Evolutionary conservation across 1,284 basidiomycete genomes (phyloP), one percentile per base, ranked within the genome.

Genomic region (Rhizoctonia solani): DNA sequence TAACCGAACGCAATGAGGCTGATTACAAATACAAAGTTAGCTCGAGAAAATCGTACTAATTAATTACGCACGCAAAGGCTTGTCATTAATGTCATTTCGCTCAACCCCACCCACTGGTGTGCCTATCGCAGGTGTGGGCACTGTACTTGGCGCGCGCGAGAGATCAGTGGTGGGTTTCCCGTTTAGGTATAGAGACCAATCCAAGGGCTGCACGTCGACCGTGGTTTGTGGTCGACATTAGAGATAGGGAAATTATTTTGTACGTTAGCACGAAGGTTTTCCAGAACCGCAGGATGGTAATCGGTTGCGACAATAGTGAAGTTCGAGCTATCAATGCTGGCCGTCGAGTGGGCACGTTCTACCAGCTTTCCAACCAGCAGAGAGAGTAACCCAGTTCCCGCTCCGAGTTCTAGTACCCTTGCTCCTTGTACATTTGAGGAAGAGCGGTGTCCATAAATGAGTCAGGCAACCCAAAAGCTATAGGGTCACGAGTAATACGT

Each of bases 301-400:
- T 96, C 94, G 2, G 91, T 92, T 37, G 89, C 86, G 41, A 92
- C 76, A 41, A 95, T 77, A 5, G 5, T 80, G 49, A 78, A 72
- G n/a, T 68, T 67, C 6, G 21, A 41, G 63, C 23, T 44, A 39
- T 16, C 27, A 39, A 4, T 72, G 56, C 50, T 58, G 37, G 49
- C 59, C 34, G 39, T 32, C 11, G n/a, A n/a, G n/a, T n/a, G 6
- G 52, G 56, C 41, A 39, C 70, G 0, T 37, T 81, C 71, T 42
- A 87, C 76, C 0, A 88, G 69, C 59, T 84, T 85, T 30, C 82
- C 85, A 1, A 85, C 75, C 3, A 83, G 81, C n/a, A 93, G 76
- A 67, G 88, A 87, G n/a, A 93, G 86, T 6, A 95, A 80, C 0
- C 93, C 93, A 0, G 94, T 96, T 0, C 93, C 93, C 0, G 93